Evolutionary conservation across 805 yeast genomes (phyloP).

Genomic region (Starmera caribaea): DNA sequence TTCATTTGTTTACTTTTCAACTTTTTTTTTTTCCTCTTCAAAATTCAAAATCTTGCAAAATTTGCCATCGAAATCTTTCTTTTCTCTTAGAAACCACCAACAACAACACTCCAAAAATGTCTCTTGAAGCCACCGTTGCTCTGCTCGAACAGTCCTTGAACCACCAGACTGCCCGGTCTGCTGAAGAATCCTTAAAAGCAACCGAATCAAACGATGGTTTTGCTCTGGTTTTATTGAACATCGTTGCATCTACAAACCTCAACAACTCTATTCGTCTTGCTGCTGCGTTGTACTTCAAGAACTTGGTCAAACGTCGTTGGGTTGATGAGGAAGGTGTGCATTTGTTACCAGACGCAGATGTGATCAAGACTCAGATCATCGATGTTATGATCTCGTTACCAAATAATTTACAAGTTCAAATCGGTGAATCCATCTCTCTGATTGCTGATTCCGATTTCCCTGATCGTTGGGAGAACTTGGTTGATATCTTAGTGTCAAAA

Average conservation of each 20-base stretch:
- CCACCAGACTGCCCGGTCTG: slow-evolving; percentile 53
- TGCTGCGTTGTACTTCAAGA: slow-evolving; percentile 85
- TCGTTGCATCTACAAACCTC: slow-evolving; percentile 55
- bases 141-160: slow-evolving; percentile 54
- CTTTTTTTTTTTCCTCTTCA: no score
- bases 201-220: slow-evolving; percentile 68
- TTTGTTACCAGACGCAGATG: slow-evolving; percentile 55
- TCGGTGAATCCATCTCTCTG: slow-evolving; percentile 86
- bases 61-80: no score
- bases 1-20: no score
- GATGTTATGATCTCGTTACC: slow-evolving; percentile 83
- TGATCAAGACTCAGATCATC: slow-evolving; percentile 69
- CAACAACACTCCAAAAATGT: slow-evolving; percentile 15
- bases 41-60: no score
- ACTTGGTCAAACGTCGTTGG: slow-evolving; percentile 79
- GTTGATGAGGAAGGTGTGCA: slow-evolving; percentile 83
- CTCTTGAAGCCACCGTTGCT: slow-evolving; percentile 42
- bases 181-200: slow-evolving; percentile 55
- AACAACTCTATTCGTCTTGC: slow-evolving; percentile 63
- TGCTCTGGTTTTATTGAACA: slow-evolving; percentile 62
- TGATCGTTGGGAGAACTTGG: slow-evolving; percentile 69
- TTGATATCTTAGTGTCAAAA: slow-evolving; percentile 63
- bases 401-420: slow-evolving; percentile 73
- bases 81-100: no score
- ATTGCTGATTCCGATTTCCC: slow-evolving; percentile 98